These are phyloP conservation scores for Osmanthus fragrans DNA, from an alignment of 257 asterid genomes.

Conservation along the genomic window DNA sequence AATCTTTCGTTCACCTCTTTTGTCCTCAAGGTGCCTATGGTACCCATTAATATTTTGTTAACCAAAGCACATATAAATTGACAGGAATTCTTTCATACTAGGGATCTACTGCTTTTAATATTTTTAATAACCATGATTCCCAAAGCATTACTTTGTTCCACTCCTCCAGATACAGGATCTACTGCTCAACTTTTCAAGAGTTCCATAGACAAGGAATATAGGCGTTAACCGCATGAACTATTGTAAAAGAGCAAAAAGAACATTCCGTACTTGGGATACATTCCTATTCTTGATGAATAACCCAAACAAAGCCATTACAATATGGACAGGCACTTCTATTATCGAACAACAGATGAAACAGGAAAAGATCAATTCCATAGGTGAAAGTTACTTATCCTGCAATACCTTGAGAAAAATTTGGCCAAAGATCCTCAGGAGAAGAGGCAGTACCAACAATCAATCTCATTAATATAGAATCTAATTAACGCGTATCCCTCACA, in stretches of 20 bases:
- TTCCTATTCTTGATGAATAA: neutral
- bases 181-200: neutral
- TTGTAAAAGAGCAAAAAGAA: neutral
- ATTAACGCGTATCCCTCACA: neutral
- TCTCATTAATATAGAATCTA: neutral
- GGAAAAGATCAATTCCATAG: neutral
- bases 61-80: neutral
- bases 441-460: neutral
- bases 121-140: neutral
- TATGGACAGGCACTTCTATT: neutral
- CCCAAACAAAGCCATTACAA: neutral
- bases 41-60: neutral
- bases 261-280: neutral
- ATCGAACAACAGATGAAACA: neutral
- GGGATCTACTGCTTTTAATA: neutral
- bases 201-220: neutral
- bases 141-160: neutral
- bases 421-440: neutral
- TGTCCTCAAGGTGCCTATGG: neutral
- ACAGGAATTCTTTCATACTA: neutral
- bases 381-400: neutral
- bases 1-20: neutral
- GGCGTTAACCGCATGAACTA: neutral
- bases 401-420: neutral
- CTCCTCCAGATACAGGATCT: neutral